Percentiles rank a stretch among this genome's conserved stretches.
Evolutionary conservation across 2,329 filamentous ascomycete genomes (phyloP).

Genomic region (Talaromyces sp.): DNA sequence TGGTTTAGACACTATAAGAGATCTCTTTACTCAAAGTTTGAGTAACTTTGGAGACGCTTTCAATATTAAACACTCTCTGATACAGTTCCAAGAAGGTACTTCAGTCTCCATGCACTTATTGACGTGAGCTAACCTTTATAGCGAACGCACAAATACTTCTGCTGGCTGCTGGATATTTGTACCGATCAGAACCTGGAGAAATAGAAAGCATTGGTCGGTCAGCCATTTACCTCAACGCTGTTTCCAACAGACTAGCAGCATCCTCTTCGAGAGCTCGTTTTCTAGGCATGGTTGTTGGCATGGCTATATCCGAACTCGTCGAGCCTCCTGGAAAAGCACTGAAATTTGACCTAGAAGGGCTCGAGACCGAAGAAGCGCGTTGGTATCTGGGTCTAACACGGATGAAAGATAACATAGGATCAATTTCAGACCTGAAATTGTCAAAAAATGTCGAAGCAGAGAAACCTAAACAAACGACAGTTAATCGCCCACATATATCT

Average conservation of each 20-base stretch:
- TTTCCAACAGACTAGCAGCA: slow-evolving; percentile 79
- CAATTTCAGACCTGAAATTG: slow-evolving; percentile 46
- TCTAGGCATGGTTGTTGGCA: slow-evolving; percentile 82
- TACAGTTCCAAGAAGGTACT: slow-evolving; percentile 82
- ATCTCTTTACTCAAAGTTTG: slow-evolving; percentile 62
- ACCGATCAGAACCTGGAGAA: slow-evolving; percentile 60
- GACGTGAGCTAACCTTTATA: slow-evolving; percentile 33
- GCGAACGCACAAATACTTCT: slow-evolving; percentile 76
- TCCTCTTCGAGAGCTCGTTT: slow-evolving; percentile 71
- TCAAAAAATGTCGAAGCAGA: slow-evolving; percentile 10
- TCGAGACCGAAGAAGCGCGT: slow-evolving; percentile 63
- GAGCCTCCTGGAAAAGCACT: slow-evolving; percentile 66
- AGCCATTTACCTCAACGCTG: slow-evolving; percentile 65
- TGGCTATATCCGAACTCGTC: slow-evolving; percentile 60
- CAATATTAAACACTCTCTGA: slow-evolving; percentile 77
- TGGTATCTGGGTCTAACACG: slow-evolving; percentile 67
- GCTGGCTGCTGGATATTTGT: slow-evolving; percentile 69
- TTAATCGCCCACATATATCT: not conserved
- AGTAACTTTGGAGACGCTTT: slow-evolving; percentile 76
- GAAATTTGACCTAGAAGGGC: slow-evolving; percentile 79
- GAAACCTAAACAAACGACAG: slow-evolving; percentile 12
- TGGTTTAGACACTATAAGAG: slow-evolving; percentile 51
- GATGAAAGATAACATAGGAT: slow-evolving; percentile 59
- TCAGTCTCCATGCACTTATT: not conserved
- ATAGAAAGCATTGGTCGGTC: slow-evolving; percentile 66